Base-by-base conservation (phyloP, 1,139 yeast genomes). In the Candida neerlandica region DNA sequence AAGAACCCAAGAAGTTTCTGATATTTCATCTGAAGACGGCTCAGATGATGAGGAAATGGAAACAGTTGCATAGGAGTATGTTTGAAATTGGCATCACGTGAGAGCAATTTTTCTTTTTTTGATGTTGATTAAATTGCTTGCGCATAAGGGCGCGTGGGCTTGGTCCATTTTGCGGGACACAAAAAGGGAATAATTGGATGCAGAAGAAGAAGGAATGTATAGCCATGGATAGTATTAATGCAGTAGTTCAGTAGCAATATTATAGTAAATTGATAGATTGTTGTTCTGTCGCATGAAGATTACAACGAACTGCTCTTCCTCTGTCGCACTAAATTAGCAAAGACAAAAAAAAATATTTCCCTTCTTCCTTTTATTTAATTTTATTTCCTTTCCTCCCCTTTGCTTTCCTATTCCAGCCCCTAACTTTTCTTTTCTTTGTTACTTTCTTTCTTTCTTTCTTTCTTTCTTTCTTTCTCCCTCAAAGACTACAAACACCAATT, bases 21-120 rank as follows among this genome's bases (percentile, higher is more conserved):
- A 47, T 29, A 37, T 47, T 19, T 44, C 48, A 16, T 47, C 52
- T 5, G 51, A 48, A 23, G 47, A 40, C 4, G 49, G 44, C 23
- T 41, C 26, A 27, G 21, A 19, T 12, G 47, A 46, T n/a, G 23
- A 26, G 19, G 48, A 46, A 23, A 41, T 43, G 49, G 46, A 44
- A 35, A 26, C 11, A 21, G n/a, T 42, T 23, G 39, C 40, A 12
- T 42, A 21, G 48, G 14, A 14, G 16, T 30, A 11, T 12, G 18
- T 4, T 7, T 33, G 5, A 11, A 5, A 7, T 7, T 23, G 27
- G 5, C 27, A 4, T 23, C 27, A 23, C 27, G 27, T 23, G 34
- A 32, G 14, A 9, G 15, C 15, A 12, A 3, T 32, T 32, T 30
- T 30, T 30, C 5, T 12, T 32, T 32, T 30, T 30, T 30, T 12